Percentiles rank a stretch among this genome's conserved stretches.
Evolutionary conservation across 345 rosid genomes (phyloP).

Genomic region (Balakata baccata): DNA sequence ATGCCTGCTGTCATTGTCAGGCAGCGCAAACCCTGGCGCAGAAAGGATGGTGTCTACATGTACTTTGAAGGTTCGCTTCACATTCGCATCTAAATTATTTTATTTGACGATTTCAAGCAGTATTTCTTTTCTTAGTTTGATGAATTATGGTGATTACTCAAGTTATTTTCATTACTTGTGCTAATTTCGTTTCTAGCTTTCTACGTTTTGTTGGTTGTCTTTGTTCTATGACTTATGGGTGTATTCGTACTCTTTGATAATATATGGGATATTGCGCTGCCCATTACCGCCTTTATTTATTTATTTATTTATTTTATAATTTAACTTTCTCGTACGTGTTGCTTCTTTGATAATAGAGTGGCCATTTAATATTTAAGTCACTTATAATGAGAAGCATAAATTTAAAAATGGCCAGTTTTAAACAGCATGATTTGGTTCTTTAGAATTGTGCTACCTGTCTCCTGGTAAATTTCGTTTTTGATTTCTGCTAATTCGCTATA

Average conservation of each 20-base stretch:
- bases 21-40: slow-evolving; percentile 95
- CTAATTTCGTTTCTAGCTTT: not conserved
- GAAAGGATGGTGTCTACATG: slow-evolving; percentile 99
- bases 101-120: not conserved
- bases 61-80: slow-evolving; percentile 70
- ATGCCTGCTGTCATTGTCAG: slow-evolving; percentile 93
- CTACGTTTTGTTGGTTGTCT: not conserved
- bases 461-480: slow-evolving; percentile 3
- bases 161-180: not conserved
- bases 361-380: slow-evolving; percentile 3
- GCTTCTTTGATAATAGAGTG: slow-evolving; percentile 10
- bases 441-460: slow-evolving; percentile 13
- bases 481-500: not conserved
- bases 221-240: too few relatives aligned
- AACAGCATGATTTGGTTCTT: slow-evolving; percentile 10
- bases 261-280: too few relatives aligned
- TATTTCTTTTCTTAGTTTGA: not conserved
- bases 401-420: slow-evolving; percentile 9
- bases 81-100: not conserved
- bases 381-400: slow-evolving; percentile 13
- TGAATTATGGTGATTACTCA: not conserved
- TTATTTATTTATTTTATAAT: not conserved
- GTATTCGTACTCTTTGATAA: too few relatives aligned
- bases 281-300: too few relatives aligned
- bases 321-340: not conserved